These are phyloP conservation scores for Amphirosellinia nigrospora DNA, from an alignment of 495 filamentous ascomycete genomes.

Conservation along the genomic window DNA sequence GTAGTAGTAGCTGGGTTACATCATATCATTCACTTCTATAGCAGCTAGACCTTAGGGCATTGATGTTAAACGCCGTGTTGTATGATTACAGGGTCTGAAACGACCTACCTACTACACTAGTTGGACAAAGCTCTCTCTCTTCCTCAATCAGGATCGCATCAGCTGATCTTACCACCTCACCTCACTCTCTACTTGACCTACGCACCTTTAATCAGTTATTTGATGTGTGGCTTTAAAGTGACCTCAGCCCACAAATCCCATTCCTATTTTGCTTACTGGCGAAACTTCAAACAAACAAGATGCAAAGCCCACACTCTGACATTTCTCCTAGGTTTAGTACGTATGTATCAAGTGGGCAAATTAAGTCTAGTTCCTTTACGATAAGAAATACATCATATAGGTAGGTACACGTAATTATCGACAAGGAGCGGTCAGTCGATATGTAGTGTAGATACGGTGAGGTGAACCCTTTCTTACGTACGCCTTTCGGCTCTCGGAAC, in stretches of 20 bases:
- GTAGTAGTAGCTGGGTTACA: not conserved
- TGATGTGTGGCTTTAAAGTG: constrained; percentile 1
- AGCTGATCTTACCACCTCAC: constrained; percentile 7
- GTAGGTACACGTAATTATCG: too few species aligned
- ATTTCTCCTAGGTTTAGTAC: too few species aligned
- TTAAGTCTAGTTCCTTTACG: too few species aligned
- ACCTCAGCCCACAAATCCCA: constrained; percentile 2
- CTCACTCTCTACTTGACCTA: not conserved
- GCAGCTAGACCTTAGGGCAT: not conserved
- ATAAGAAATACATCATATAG: too few species aligned
- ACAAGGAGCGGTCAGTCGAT: too few species aligned
- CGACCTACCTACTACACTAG: not conserved
- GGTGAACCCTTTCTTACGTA: too few species aligned
- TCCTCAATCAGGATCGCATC: not conserved
- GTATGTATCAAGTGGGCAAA: too few species aligned
- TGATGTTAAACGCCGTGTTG: constrained; percentile 1
- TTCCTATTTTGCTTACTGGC: constrained; percentile 11
- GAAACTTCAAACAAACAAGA: not conserved
- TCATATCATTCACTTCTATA: not conserved
- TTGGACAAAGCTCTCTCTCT: not conserved
- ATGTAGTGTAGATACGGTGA: too few species aligned
- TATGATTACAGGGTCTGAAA: constrained; percentile 1
- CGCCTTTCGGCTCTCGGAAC: too few species aligned
- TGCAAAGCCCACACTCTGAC: too few species aligned
- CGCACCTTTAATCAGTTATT: not conserved